Evolutionary conservation across 371 early-diverging fungal genomes (phyloP).

Genomic region (Mortierella sp.): DNA sequence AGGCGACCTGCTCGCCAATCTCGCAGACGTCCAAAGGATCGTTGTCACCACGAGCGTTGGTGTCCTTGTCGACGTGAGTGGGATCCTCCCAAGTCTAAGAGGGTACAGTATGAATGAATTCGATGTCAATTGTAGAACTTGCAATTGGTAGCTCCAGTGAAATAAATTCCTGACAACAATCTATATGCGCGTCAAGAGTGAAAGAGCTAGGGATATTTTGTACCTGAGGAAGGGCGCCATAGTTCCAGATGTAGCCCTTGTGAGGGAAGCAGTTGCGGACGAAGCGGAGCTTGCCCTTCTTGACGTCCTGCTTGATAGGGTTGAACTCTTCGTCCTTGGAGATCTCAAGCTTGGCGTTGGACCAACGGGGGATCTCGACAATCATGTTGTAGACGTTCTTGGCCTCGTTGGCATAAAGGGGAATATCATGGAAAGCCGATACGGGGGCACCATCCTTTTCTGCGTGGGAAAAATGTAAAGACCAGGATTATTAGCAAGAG

Average conservation of each 20-base stretch:
- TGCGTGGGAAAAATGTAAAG: conserved; percentile 27
- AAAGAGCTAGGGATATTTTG: no score
- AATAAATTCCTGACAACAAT: neutral
- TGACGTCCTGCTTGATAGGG: conserved; percentile 99
- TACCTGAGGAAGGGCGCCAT: conserved; percentile 98
- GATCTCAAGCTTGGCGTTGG: conserved; percentile 99
- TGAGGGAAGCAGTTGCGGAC: conserved; percentile 99
- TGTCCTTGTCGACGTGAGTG: conserved; percentile 83
- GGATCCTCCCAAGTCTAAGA: conserved; percentile 99
- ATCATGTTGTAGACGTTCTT: conserved; percentile 95
- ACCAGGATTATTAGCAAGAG: neutral
- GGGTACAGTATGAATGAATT: neutral
- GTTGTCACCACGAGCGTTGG: conserved; percentile 95
- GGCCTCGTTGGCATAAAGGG: conserved; percentile 89
- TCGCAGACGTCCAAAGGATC: conserved; percentile 99
- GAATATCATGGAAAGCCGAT: conserved; percentile 99
- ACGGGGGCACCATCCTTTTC: conserved; percentile 80
- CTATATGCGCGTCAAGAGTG: neutral
- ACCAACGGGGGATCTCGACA: conserved; percentile 99
- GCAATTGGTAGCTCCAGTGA: neutral
- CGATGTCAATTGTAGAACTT: neutral
- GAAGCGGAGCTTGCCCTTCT: conserved; percentile 98
- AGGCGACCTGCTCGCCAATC: conserved; percentile 93
- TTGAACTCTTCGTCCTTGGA: conserved; percentile 94
- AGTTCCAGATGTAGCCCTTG: conserved; percentile 99